Percentiles rank a stretch among this genome's conserved stretches.
These are phyloP conservation scores for Rubus idaeus DNA, from an alignment of 306 rosid genomes.

Conservation along the genomic window DNA sequence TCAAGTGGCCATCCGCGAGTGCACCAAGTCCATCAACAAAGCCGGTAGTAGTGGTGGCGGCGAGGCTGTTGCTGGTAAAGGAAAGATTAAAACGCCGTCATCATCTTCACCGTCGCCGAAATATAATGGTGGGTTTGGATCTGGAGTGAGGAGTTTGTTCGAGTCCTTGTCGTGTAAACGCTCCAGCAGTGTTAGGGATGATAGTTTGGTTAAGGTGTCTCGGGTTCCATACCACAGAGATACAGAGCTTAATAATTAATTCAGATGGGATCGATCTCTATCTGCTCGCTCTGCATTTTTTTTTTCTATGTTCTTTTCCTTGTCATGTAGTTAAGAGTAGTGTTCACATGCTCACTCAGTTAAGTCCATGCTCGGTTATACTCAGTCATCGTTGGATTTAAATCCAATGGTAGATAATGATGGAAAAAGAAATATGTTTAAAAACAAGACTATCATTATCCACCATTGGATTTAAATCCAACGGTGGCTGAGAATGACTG, in stretches of 20 bases:
- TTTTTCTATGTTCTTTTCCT: too few species aligned
- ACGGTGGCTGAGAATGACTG: too few species aligned
- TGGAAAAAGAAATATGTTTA: too few species aligned
- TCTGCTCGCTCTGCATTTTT: not conserved
- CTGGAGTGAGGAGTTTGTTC: conserved; percentile 37
- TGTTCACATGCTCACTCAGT: too few species aligned
- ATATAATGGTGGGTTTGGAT: not conserved
- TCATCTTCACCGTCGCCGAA: not conserved
- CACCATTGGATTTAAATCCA: too few species aligned
- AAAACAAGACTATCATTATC: too few species aligned
- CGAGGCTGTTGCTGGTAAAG: conserved; percentile 4
- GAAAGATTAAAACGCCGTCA: conserved; percentile 18
- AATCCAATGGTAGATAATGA: too few species aligned
- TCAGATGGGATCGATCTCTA: not conserved
- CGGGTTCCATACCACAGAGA: conserved; percentile 25
- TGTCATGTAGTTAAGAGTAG: too few species aligned
- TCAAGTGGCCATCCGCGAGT: conserved; percentile 63
- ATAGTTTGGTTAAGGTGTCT: conserved; percentile 46
- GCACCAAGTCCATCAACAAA: conserved; percentile 43
- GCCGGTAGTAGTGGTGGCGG: not conserved
- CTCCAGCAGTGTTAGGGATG: conserved; percentile 43
- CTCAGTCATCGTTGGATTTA: too few species aligned
- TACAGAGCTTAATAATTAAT: not conserved
- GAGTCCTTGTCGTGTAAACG: conserved; percentile 44
- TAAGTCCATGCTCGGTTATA: too few species aligned